phyloP scores from a whole-genome alignment of 2,329 filamentous ascomycete species.

The Pseudogymnoascus sp. region DNA sequence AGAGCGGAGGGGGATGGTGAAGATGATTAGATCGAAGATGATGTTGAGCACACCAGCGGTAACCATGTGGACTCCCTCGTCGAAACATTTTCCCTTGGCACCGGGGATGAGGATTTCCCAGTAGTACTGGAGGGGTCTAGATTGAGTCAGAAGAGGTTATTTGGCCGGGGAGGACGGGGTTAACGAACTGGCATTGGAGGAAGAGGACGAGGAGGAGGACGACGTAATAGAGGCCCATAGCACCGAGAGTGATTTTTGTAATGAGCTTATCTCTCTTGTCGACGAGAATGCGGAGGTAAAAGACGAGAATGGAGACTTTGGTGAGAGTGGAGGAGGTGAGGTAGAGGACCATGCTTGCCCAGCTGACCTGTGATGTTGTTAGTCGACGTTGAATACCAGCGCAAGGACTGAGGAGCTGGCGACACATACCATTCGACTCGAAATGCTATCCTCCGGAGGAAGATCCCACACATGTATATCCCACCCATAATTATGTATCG shows the following conservation, averaged over 20 bases:
- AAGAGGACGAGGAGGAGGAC: neutral
- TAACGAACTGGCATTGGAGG: slow-evolving; percentile 7
- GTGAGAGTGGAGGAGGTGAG: slow-evolving; percentile 7
- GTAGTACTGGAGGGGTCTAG: slow-evolving; percentile 1
- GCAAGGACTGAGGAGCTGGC: neutral
- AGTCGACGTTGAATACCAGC: neutral
- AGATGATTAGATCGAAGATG: slow-evolving; percentile 7
- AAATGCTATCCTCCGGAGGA: slow-evolving; percentile 23
- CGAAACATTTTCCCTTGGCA: neutral
- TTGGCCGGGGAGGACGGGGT: neutral
- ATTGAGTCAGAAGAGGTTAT: neutral
- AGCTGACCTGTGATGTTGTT: slow-evolving; percentile 6
- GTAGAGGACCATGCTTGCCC: slow-evolving; percentile 11
- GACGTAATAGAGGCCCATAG: neutral
- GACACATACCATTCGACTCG: slow-evolving; percentile 27
- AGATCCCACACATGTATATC: slow-evolving; percentile 37
- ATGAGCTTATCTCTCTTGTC: neutral
- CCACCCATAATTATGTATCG: slow-evolving; percentile 30
- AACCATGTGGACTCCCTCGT: neutral
- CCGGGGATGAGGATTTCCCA: neutral
- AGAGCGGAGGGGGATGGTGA: neutral
- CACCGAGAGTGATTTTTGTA: neutral
- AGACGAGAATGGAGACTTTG: slow-evolving; percentile 13
- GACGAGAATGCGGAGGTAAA: slow-evolving; percentile 13
- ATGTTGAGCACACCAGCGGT: neutral